Evolutionary conservation across 176 grass and related monocot species (phyloP), one percentile per base, ranked within the genome.

Genomic region (Oryza meyeriana): DNA sequence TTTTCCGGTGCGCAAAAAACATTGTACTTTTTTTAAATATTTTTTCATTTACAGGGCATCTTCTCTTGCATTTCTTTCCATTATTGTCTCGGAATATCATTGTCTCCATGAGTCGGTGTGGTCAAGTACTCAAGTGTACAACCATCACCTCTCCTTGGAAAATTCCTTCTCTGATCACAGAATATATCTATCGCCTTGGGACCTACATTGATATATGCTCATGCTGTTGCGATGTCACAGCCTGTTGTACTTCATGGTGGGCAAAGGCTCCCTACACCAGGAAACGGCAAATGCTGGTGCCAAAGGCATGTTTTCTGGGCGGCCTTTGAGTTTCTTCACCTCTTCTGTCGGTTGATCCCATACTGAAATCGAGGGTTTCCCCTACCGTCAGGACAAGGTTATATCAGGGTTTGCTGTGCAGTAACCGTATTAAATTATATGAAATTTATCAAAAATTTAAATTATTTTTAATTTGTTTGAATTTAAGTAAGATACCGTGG

Each of bases 101-200:
- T 72, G 32, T 66, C 84, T 55, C 59, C 10, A 26, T 36, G 57
- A 69, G 52, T 58, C 18, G 7, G 6, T 55, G 52, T 58, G 52
- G 52, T 24, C 52, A 24, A 58, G 22, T n/a, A 58, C 52, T 64
- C 84, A 66, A 79, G 84, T 47, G 83, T 52, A 62, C 57, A 34
- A 26, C 44, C 76, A 24, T 65, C 68, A 32, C 76, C 68, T 86
- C 30, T 66, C 58, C 40, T 25, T 65, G 22, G 38, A 69, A 50
- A 86, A 79, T 66, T 73, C 84, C 58, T 18, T 14, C 30, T 26
- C 10, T 38, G 20, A 58, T 36, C 42, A 31, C 7, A 44, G 40
- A 73, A 85, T 79, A 79, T 79, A 66, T 79, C 67, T 65, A 12
- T 72, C 68, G 48, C 59, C 61, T 86, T 12, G 40, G 76, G 76